Evolutionary conservation across 306 rosid genomes (phyloP).

Genomic region (Trichosanthes truncata): DNA sequence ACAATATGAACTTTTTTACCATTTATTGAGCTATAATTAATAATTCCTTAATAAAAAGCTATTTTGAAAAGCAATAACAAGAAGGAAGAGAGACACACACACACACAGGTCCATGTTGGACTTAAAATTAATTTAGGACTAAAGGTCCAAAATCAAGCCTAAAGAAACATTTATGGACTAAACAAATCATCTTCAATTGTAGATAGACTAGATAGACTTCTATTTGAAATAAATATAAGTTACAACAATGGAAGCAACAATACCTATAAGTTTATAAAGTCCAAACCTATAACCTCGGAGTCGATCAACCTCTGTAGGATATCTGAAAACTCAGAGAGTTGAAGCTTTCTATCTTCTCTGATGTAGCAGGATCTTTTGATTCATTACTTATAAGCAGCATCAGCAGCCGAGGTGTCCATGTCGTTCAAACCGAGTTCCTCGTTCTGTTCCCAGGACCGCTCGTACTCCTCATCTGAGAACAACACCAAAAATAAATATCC

Average conservation of each 20-base stretch:
- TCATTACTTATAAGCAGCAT: slow-evolving; percentile 56
- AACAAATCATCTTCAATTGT: background rate
- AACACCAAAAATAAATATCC: background rate
- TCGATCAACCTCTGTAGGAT: background rate
- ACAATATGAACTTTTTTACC: no score
- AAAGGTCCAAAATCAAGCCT: background rate
- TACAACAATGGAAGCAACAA: background rate
- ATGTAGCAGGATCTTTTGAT: slow-evolving; percentile 9
- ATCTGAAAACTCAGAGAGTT: background rate
- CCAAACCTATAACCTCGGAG: background rate
- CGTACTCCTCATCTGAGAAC: slow-evolving; percentile 66
- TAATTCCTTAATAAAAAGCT: no score
- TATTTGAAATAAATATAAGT: background rate
- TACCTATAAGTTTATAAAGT: background rate
- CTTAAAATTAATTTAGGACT: background rate
- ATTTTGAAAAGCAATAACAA: no score
- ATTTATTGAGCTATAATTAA: no score
- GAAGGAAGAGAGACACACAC: no score
- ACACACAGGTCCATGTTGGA: no score
- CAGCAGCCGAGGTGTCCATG: slow-evolving; percentile 81
- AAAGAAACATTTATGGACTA: background rate
- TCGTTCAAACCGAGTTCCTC: slow-evolving; percentile 94
- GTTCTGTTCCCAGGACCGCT: slow-evolving; percentile 93
- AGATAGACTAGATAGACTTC: background rate
- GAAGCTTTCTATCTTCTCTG: background rate